Base-by-base conservation (phyloP, 768 basidiomycete genomes). In the Lactarius indigo region DNA sequence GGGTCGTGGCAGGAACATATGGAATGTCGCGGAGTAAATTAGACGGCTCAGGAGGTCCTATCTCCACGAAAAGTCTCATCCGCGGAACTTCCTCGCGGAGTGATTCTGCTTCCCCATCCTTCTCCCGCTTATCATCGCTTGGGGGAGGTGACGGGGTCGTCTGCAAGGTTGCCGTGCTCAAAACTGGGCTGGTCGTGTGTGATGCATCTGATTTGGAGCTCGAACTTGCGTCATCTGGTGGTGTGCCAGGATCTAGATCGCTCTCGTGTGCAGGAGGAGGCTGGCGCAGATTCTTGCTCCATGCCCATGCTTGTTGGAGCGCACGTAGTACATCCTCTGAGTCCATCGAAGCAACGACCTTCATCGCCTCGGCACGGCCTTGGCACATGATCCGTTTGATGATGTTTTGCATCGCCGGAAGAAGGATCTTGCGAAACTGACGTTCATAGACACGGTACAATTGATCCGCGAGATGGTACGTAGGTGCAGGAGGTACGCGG, bases 131-230 rank as follows among this genome's bases (percentile, higher is more conserved):
- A 63, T 76, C 75, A 50, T 74, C 72, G 23, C 73, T 77, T 8
- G 89, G 89, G 0, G 89, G 87, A 0, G 90, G 90, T 2, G 87
- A 89, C 0, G 90, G 90, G 8, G 90, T 91, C n/a, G 90, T 92
- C 68, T 87, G 87, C 35, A 91, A 72, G 8, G 90, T 92, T 9
- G 87, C 84, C 1, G 88, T 88, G 15, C 88, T 90, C 31, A 91
- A 73, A 4, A 90, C 89, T 0, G 90, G 90, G 69, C 89, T 90
- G 23, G 90, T 90, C 67, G 74, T 79, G 26, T 87, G 86, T 5
- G 86, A 87, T 9, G 79, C 81, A 59, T 80, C 80, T 54, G 80
- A 82, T 58, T 79, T 79, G n/a, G 80, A 80, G 28, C 82, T 81
- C 18, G 82, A 80, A 31, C 78, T 79, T 3, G 84, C 83, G 63